Evolutionary conservation across 108 stramenopile genomes (phyloP), one percentile per base, ranked within the genome.

Genomic region (Conticribra guillardii): DNA sequence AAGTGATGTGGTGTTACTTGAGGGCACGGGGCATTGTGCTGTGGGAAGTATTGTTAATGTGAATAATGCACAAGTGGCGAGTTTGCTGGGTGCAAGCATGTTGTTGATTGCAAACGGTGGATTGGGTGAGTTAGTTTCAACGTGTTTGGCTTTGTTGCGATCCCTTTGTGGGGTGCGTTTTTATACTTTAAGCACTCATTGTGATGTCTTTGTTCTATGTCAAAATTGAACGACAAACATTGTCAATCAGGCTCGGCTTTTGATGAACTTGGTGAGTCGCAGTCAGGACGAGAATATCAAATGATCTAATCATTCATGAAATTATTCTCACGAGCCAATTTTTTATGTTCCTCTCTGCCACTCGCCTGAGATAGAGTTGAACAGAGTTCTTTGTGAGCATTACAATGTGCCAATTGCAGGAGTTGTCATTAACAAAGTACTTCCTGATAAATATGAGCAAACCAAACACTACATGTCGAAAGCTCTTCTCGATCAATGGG

Each of bases 1-100:
- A 5, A 83, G 81, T 31, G 90, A 93, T 69, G 76, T 91, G 1
- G 83, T 95, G 18, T 74, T 98, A 29, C 67, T 87, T 26, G 98
- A 98, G 68, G 98, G 98, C n/a, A 98, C 98, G 7, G 98, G 98
- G 7, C 97, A 98, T 77, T 92, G 90, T 47, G 98, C 95, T 22
- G 98, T 98, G n/a, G 98, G 98, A 28, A 89, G 88, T 64, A 91
- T 97, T 69, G 96, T 98, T 4, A 88, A 85, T 67, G 80, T 89
- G 49, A 96, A 89, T 82, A 98, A 98, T 75, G 98, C 98, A 21
- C 81, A 96, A 65, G 96, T 97, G 18, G 98, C 98, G 0, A 78
- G 75, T 60, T 51, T 89, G 57, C 58, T 97, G 18, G 97, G 96
- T 26, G 85, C 93, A 7, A 89, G 90, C 54, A 97, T 98, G 89